A percentile compares a stretch with the other conserved stretches of the same genome.
These are phyloP conservation scores for Grammothele lineata DNA, from an alignment of 768 basidiomycete species.

Conservation along the genomic window DNA sequence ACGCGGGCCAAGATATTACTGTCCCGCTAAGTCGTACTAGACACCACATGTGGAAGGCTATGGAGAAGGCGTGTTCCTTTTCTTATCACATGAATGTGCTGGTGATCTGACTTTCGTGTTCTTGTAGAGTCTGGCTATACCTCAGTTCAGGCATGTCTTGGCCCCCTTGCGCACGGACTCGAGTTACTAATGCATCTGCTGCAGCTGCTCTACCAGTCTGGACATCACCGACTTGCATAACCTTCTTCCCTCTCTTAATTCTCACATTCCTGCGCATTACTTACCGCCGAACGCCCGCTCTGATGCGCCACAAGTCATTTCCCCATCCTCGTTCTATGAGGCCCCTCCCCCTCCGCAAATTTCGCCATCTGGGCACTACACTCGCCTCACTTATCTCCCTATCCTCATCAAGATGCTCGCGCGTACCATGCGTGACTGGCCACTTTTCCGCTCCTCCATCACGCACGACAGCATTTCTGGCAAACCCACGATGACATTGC, in stretches of 20 bases:
- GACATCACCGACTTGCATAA: conserved; percentile 69
- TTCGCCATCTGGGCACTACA: conserved; percentile 52
- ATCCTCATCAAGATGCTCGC: conserved; percentile 80
- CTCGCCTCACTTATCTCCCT: conserved; percentile 76
- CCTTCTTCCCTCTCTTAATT: conserved; percentile 59
- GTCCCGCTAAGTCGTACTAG: conserved; percentile 76
- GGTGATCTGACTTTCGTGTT: background rate
- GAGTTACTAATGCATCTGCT: no score
- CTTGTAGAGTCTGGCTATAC: conserved; percentile 73
- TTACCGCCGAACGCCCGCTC: conserved; percentile 40
- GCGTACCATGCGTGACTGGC: conserved; percentile 79
- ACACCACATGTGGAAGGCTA: conserved; percentile 86
- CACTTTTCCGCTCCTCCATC: conserved; percentile 75
- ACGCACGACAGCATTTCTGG: conserved; percentile 33
- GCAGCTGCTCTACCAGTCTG: conserved; percentile 67
- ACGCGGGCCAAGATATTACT: conserved; percentile 41
- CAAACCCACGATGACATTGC: conserved; percentile 69
- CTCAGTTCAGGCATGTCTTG: conserved; percentile 74
- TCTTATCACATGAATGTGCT: background rate
- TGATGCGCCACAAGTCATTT: conserved; percentile 32
- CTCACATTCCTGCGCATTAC: conserved; percentile 61
- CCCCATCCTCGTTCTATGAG: conserved; percentile 37
- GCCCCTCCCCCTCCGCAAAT: conserved; percentile 38
- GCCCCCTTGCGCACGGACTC: no score
- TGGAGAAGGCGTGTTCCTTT: conserved; percentile 61